Conservation (phyloP, 2,329 filamentous ascomycete species). For the Cladophialophora chaetospira region DNA sequence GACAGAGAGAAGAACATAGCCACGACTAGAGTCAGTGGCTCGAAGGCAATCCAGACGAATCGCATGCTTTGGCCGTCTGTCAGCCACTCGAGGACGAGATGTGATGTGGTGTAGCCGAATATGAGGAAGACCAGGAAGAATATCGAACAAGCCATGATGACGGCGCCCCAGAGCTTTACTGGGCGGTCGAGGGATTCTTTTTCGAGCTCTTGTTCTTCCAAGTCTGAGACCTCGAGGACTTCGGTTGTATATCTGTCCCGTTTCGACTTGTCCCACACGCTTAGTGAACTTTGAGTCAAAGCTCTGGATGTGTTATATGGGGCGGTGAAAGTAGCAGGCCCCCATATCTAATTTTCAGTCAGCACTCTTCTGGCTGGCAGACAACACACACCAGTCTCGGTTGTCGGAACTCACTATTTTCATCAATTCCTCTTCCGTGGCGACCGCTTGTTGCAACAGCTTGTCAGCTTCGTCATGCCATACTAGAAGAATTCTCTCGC, state of each 20-base stretch:
- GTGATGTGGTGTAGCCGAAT: constrained; percentile 69
- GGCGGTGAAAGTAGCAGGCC: constrained; percentile 15
- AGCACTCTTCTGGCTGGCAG: constrained; percentile 23
- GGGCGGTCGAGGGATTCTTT: constrained; percentile 26
- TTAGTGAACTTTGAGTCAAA: constrained; percentile 25
- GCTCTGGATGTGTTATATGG: constrained; percentile 20
- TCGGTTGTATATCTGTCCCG: constrained; percentile 20
- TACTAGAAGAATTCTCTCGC: constrained; percentile 46
- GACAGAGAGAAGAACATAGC: constrained; percentile 27
- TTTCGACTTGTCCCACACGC: constrained; percentile 23
- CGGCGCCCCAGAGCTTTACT: constrained; percentile 22
- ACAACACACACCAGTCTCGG: constrained; percentile 20
- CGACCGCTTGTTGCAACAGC: constrained; percentile 43
- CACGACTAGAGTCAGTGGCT: constrained; percentile 22
- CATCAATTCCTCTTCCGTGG: constrained; percentile 26
- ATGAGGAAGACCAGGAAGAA: constrained; percentile 66
- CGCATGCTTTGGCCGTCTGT: constrained; percentile 66
- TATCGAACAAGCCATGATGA: constrained; percentile 68
- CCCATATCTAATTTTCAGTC: constrained; percentile 23
- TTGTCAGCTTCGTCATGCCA: constrained; percentile 48
- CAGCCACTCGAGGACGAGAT: constrained; percentile 68
- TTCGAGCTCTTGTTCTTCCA: constrained; percentile 26
- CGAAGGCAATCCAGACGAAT: constrained; percentile 54
- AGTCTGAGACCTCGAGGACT: constrained; percentile 21
- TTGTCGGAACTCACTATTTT: constrained; percentile 22